Conservation (phyloP, 2,329 filamentous ascomycete genomes). For the Cadophora sp. region DNA sequence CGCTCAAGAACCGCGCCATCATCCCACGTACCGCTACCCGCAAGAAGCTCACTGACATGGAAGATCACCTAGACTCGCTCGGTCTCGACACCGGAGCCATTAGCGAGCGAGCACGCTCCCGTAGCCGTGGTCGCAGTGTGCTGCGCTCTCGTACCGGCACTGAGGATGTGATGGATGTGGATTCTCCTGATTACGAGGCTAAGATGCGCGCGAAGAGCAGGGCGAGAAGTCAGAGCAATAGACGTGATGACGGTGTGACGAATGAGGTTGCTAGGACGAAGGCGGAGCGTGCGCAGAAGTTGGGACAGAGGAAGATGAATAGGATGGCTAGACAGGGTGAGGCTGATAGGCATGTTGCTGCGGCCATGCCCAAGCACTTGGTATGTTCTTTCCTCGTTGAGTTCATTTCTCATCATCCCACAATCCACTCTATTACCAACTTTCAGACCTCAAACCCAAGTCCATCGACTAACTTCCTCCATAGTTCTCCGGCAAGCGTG, state of each 20-base stretch:
- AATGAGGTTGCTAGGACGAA: conserved; percentile 72
- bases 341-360: conserved; percentile 87
- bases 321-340: conserved; percentile 96
- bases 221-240: conserved; percentile 70
- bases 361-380: conserved; percentile 87
- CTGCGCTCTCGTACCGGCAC: conserved; percentile 67
- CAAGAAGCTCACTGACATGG: conserved; percentile 86
- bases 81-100: conserved; percentile 84
- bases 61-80: conserved; percentile 82
- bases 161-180: conserved; percentile 79
- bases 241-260: conserved; percentile 78
- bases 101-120: conserved; percentile 73
- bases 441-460: not conserved
- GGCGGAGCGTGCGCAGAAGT: conserved; percentile 85
- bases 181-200: conserved; percentile 59
- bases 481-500: conserved; percentile 87
- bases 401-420: not conserved
- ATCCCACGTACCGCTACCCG: conserved; percentile 85
- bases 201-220: conserved; percentile 78
- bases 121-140: conserved; percentile 73
- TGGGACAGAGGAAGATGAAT: conserved; percentile 98
- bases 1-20: conserved; percentile 93
- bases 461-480: conserved; percentile 43
- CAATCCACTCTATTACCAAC: not conserved
- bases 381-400: conserved; percentile 58